Conservation (phyloP, 129 eudicot genomes). For the Centrapalus pauciflorus region DNA sequence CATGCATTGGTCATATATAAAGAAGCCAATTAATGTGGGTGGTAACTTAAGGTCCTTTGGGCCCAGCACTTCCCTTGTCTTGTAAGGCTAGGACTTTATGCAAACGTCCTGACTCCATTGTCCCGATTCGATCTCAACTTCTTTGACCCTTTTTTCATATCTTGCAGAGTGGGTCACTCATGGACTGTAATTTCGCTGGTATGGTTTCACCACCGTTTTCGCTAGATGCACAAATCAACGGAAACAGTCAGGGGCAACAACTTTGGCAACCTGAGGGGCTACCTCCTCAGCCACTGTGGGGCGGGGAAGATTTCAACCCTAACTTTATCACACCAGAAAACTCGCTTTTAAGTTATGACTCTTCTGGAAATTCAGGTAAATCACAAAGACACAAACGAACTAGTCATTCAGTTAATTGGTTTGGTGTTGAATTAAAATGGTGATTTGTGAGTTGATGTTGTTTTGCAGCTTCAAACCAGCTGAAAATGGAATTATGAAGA, state of each 20-base stretch:
- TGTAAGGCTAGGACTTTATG: conserved; percentile 9
- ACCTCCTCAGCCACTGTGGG: conserved; percentile 62
- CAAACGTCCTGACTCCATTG: conserved; percentile 12
- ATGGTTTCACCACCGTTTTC: conserved; percentile 69
- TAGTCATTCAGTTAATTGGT: neutral
- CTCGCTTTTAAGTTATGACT: conserved; percentile 64
- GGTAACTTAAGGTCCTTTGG: conserved; percentile 15
- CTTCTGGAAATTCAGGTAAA: conserved; percentile 67
- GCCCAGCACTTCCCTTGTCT: conserved; percentile 3
- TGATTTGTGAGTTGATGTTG: too few species aligned
- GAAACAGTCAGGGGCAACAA: conserved; percentile 47
- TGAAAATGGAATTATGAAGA: conserved; percentile 76
- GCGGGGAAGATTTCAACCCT: conserved; percentile 53
- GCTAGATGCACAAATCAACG: conserved; percentile 47
- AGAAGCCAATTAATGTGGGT: conserved; percentile 21
- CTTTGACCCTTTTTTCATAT: conserved; percentile 13
- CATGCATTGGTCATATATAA: conserved; percentile 15
- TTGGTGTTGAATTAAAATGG: neutral
- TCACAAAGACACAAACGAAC: too few species aligned
- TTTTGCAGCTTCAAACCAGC: conserved; percentile 62
- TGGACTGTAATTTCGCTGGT: conserved; percentile 47
- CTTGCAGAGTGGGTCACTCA: conserved; percentile 53
- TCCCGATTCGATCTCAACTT: conserved; percentile 4
- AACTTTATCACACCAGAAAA: conserved; percentile 58
- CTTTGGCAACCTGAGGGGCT: conserved; percentile 53